Evolutionary conservation across 352 stramenopile species (phyloP).

Genomic region (Phytophthora podocarpi): DNA sequence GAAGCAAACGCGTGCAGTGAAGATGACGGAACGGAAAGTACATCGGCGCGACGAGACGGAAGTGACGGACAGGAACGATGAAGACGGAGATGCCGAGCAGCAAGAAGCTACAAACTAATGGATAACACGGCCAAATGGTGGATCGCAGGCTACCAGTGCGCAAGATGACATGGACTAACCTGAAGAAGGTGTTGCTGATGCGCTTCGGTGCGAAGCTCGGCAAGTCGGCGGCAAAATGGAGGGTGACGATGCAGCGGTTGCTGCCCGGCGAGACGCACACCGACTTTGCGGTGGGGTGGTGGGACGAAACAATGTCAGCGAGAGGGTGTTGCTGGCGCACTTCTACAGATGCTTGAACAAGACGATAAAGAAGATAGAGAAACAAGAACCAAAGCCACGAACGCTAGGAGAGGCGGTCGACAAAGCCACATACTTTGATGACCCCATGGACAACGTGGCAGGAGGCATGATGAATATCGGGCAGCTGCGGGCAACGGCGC

Average conservation of each 20-base stretch:
- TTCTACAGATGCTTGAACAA: slow-evolving; percentile 5
- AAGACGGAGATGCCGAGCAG: too few species aligned
- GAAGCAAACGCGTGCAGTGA: too few species aligned
- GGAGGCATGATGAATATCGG: not conserved
- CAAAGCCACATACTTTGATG: not conserved
- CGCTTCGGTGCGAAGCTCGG: not conserved
- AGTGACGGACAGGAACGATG: too few species aligned
- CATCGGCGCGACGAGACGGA: too few species aligned
- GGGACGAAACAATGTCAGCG: not conserved
- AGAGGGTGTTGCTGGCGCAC: not conserved
- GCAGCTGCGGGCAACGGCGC: too few species aligned
- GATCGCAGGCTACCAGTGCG: not conserved
- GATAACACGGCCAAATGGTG: too few species aligned
- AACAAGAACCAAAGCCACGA: not conserved
- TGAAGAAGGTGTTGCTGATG: not conserved
- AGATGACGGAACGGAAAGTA: too few species aligned
- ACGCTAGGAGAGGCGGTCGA: not conserved
- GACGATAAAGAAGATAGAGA: not conserved
- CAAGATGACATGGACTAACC: not conserved
- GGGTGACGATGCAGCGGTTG: not conserved
- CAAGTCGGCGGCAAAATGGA: not conserved
- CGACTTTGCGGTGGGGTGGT: slow-evolving; percentile 1
- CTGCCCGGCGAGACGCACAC: not conserved
- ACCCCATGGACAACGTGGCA: not conserved
- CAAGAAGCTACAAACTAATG: too few species aligned